phyloP scores from a whole-genome alignment of 805 yeast species.

The Starmera amethionina region DNA sequence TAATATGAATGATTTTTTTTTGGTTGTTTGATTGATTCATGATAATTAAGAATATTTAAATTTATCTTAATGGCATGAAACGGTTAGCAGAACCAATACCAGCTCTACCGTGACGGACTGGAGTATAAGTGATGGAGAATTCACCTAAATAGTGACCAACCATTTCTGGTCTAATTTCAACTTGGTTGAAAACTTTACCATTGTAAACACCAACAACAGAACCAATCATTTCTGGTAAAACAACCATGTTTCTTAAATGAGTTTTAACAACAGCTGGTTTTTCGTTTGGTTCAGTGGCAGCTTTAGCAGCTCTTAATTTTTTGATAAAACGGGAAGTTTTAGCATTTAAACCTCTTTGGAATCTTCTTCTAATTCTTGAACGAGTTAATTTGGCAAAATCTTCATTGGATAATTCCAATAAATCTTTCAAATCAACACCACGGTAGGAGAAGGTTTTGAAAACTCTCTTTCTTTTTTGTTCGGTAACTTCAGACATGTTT shows the following conservation, averaged over 20 bases:
- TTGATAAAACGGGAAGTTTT: constrained; percentile 94
- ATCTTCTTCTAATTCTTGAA: constrained; percentile 99
- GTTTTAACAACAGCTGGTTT: constrained; percentile 98
- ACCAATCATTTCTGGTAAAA: constrained; percentile 99
- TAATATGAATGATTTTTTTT: too few relatives aligned
- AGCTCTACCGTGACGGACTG: constrained; percentile 99
- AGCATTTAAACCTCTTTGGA: constrained; percentile 92
- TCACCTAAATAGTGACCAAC: constrained; percentile 99
- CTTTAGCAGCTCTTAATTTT: constrained; percentile 96
- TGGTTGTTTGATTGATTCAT: too few relatives aligned
- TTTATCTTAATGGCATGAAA: constrained; percentile 64
- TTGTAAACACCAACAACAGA: constrained; percentile 98
- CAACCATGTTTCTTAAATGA: constrained; percentile 97
- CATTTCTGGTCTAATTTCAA: constrained; percentile 99
- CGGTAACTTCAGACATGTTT: constrained; percentile 16
- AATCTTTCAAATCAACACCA: constrained; percentile 95
- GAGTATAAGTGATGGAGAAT: constrained; percentile 99
- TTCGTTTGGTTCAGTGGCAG: constrained; percentile 82
- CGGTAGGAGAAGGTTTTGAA: constrained; percentile 97
- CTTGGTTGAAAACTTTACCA: constrained; percentile 99
- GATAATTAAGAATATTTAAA: background rate
- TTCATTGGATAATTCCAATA: constrained; percentile 89
- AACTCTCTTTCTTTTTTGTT: constrained; percentile 73
- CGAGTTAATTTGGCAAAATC: constrained; percentile 94
- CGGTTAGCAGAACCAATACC: constrained; percentile 61